Percentiles rank a stretch among this genome's conserved stretches.
Evolutionary conservation across 2,329 filamentous ascomycete species (phyloP).

Genomic region (Davidsoniella virescens): DNA sequence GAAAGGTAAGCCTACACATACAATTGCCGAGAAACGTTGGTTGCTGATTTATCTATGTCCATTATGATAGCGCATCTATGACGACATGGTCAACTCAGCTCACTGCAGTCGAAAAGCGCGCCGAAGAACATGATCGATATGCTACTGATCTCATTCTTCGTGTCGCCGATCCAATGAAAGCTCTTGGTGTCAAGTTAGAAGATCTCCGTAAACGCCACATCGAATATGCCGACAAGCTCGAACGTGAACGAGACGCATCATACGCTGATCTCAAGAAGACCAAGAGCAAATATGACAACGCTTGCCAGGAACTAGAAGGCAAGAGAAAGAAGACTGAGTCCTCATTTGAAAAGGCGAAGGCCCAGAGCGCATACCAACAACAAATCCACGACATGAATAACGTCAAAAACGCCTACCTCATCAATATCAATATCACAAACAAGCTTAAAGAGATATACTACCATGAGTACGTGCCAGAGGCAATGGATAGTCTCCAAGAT

Average conservation of each 20-base stretch:
- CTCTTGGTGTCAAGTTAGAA: conserved; percentile 59
- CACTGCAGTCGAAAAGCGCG: conserved; percentile 72
- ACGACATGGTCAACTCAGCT: conserved; percentile 95
- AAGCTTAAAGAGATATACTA: conserved; percentile 97
- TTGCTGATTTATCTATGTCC: not conserved
- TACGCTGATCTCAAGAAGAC: conserved; percentile 78
- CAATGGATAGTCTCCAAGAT: conserved; percentile 86
- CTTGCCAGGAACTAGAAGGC: conserved; percentile 88
- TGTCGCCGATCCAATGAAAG: conserved; percentile 75
- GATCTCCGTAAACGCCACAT: conserved; percentile 81
- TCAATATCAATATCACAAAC: conserved; percentile 91
- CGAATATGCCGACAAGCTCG: conserved; percentile 76
- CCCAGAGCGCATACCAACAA: conserved; percentile 79
- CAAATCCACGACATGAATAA: conserved; percentile 94
- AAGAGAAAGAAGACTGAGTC: conserved; percentile 89
- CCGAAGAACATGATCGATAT: conserved; percentile 76
- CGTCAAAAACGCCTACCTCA: conserved; percentile 93
- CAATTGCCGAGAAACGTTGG: not conserved
- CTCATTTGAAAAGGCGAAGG: conserved; percentile 87
- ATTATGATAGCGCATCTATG: conserved; percentile 55
- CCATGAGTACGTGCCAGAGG: conserved; percentile 85
- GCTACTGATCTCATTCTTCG: conserved; percentile 61
- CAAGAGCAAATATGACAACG: conserved; percentile 83
- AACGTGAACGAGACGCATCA: conserved; percentile 71
- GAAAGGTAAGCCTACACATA: conserved; percentile 45